Evolutionary conservation across 257 asterid genomes (phyloP), one percentile per base, ranked within the genome.

Genomic region (Penstemon eatonii): DNA sequence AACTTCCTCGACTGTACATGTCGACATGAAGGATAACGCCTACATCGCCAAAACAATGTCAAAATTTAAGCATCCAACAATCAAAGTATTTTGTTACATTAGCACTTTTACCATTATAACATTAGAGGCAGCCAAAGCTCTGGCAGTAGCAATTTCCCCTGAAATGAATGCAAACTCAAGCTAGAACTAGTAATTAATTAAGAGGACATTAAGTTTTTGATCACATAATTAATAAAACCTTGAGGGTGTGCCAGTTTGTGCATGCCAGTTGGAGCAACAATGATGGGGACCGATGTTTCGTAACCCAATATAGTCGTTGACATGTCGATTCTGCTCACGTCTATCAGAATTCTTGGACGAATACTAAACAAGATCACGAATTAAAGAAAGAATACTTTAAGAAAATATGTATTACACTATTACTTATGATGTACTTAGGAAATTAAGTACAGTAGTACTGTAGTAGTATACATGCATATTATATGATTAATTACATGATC

Each of bases 91-190:
- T 9, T 5, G 8, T 18, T 9, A 33, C 47, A 59, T 25, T 25
- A 25, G 44, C 5, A 0, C 11, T 38, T 59, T 5, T 80, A 87
- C 95, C 95, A 87, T 85, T 55, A 85, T 87, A 50, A 80, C 75
- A 65, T 83, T 18, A 72, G 91, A 79, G 13, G 85, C 67, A 8
- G 87, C 84, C 12, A 89, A 84, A 62, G 83, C 89, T 79, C 78
- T 83, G 19, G 95, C 89, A 4, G 95, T 87, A 60, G 89, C 91
- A 71, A 85, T 78, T 76, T 87, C 91, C 45, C 89, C 91, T 85
- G 68, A 19, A 63, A 78, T 37, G 69, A 33, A 65, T 13, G 63
- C 6, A 65, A 46, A 7, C 13, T 33, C 2, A 41, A 7, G 18
- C 66, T 42, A 12, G 43, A 75, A 66, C 9, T 44, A 65, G 25